Conservation (phyloP, 495 filamentous ascomycete genomes). For the Talaromyces ruber region DNA sequence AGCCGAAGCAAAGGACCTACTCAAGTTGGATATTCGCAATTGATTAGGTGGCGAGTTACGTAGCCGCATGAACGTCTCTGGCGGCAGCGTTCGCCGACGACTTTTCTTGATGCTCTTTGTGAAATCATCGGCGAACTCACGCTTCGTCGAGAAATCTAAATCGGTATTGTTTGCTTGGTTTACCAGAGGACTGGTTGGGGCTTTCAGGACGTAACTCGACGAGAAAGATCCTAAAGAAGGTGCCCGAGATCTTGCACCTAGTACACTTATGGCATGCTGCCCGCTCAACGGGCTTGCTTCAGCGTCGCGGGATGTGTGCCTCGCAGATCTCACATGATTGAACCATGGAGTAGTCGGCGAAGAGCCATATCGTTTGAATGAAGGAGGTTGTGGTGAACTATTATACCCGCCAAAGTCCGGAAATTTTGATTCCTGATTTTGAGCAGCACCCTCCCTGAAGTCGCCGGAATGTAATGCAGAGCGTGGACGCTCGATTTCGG, state of each 20-base stretch:
- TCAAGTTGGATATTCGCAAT: constrained; percentile 10
- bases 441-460: constrained; percentile 56
- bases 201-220: constrained; percentile 75
- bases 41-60: constrained; percentile 24
- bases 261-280: constrained; percentile 8
- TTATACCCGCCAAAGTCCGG: constrained; percentile 12
- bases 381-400: constrained; percentile 3
- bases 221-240: constrained; percentile 70
- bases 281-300: constrained; percentile 11
- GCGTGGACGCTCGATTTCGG: constrained; percentile 69
- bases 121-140: constrained; percentile 20
- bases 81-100: constrained; percentile 53
- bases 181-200: constrained; percentile 86
- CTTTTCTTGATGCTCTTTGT: constrained; percentile 36
- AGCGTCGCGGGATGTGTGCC: constrained; percentile 8
- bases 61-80: constrained; percentile 40
- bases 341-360: constrained; percentile 47
- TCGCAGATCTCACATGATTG: constrained; percentile 17
- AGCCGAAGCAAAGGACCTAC: constrained; percentile 14
- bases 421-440: constrained; percentile 14
- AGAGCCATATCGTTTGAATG: constrained; percentile 17
- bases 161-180: constrained; percentile 86
- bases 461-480: constrained; percentile 87
- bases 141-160: constrained; percentile 51
- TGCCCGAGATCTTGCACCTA: constrained; percentile 31